phyloP scores from a whole-genome alignment of 2,329 filamentous ascomycete genomes.

The Penicillium sp. region DNA sequence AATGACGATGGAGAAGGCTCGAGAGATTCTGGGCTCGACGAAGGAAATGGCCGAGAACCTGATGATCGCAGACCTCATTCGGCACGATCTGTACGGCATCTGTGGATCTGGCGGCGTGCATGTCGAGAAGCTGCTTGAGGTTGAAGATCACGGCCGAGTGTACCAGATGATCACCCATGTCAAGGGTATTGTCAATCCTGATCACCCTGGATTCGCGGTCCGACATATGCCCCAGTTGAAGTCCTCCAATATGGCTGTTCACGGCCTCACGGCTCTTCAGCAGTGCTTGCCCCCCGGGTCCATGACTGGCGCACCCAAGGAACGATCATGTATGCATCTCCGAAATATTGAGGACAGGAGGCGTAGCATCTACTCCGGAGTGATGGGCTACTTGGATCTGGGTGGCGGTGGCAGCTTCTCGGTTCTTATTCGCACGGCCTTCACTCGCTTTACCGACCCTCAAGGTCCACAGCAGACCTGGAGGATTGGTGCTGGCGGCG shows the following conservation, averaged over 20 bases:
- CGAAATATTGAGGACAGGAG: constrained; percentile 62
- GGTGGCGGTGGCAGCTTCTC: constrained; percentile 85
- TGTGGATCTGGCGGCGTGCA: constrained; percentile 70
- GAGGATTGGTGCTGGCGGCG: constrained; percentile 86
- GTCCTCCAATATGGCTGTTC: constrained; percentile 35
- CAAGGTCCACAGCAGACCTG: constrained; percentile 50
- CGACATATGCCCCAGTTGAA: constrained; percentile 30
- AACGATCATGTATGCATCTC: constrained; percentile 82
- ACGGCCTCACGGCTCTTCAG: constrained; percentile 71
- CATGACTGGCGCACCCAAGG: constrained; percentile 97
- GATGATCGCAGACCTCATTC: constrained; percentile 97
- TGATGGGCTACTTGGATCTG: constrained; percentile 85
- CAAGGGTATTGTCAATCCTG: constrained; percentile 56
- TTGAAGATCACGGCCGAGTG: constrained; percentile 88
- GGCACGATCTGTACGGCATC: constrained; percentile 86
- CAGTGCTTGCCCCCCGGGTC: constrained; percentile 81
- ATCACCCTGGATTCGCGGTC: constrained; percentile 31
- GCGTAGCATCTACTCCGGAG: constrained; percentile 80
- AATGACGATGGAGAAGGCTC: constrained; percentile 70
- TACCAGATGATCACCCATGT: constrained; percentile 91
- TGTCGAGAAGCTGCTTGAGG: constrained; percentile 75
- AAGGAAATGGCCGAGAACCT: constrained; percentile 96
- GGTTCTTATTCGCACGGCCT: constrained; percentile 82
- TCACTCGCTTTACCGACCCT: constrained; percentile 41
- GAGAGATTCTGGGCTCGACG: constrained; percentile 68